phyloP scores from a whole-genome alignment of 192 early-diverging fungal species.

The Jimgerdemannia lactiflua region DNA sequence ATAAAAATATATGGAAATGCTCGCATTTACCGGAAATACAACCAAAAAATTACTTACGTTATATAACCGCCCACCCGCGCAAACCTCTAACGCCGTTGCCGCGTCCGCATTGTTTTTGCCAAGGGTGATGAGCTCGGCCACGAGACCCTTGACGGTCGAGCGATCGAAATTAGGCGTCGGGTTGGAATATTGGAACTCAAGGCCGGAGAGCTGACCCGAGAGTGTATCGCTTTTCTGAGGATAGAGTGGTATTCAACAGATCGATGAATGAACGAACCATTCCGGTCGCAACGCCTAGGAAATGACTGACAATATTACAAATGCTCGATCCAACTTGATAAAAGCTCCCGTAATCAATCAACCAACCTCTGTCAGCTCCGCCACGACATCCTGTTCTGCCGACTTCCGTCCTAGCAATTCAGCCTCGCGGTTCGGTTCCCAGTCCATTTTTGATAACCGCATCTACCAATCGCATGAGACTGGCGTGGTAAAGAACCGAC shows the following conservation, averaged over 20 bases:
- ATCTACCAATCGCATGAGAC: background rate
- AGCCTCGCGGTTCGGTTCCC: slow-evolving; percentile 41
- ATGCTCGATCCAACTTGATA: background rate
- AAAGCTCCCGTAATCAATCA: background rate
- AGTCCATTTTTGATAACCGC: slow-evolving; percentile 26
- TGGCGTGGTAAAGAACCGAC: no score
- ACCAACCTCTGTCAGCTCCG: slow-evolving; percentile 36
- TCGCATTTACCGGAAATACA: slow-evolving; percentile 11
- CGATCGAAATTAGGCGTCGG: slow-evolving; percentile 89
- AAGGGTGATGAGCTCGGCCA: slow-evolving; percentile 86
- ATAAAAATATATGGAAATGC: slow-evolving; percentile 24
- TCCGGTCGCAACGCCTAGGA: no score
- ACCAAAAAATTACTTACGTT: slow-evolving; percentile 55
- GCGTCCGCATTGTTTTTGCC: slow-evolving; percentile 61
- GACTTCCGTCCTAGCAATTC: slow-evolving; percentile 29
- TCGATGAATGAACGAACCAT: background rate
- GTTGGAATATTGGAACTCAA: slow-evolving; percentile 82
- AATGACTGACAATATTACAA: no score
- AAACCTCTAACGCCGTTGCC: slow-evolving; percentile 87
- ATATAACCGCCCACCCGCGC: slow-evolving; percentile 91
- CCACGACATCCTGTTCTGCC: slow-evolving; percentile 20
- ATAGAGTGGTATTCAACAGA: background rate
- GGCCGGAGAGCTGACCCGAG: slow-evolving; percentile 49
- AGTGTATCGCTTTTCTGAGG: slow-evolving; percentile 47
- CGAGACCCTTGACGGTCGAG: slow-evolving; percentile 86